Base-by-base conservation (phyloP, 305 asterid species). In the Fraxinus latifolia region DNA sequence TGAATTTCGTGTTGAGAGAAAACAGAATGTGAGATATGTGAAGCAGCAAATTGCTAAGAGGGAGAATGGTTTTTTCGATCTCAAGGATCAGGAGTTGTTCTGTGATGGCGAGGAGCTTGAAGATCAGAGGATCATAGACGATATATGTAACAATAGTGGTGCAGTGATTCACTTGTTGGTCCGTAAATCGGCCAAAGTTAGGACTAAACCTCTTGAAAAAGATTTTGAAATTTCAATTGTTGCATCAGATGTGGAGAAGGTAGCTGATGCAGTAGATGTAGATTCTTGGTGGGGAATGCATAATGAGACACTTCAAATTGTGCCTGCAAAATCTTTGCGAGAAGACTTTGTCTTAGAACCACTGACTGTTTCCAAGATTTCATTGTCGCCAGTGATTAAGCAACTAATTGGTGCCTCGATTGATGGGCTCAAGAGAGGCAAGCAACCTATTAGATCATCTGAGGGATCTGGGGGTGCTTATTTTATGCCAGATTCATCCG, bases 391-490 rank as follows among this genome's bases (percentile, higher is more conserved):
- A 17, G 85, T 86, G 79, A 78, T 91, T 71, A 90, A 81, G 82
- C 58, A 82, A 72, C 90, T 92, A 73, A 80, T 92, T 77, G 79
- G 75, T 34, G 85, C 87, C 82, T 92, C 98, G 33, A 86, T 84
- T 83, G 73, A 82, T 21, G 97, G 97, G 42, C 82, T 94, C 34
- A 88, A 84, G 79, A 87, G 12, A 81, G 92, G 96, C 33, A 85
- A 91, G 62, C 86, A 71, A 70, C 97, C 95, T 1, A 77, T 94
- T 81, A 91, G 88, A 84, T 94, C 95, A 19, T 83, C 92, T 7
- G 93, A 93, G 83, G 97, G 98, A 53, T 87, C 97, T 7, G 97
- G 96, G 1, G 98, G 98, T 82, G 90, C 91, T 34, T 94, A 92
- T 87, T 86, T 94, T 79, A 91, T 94, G 97, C 90, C 86, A 82